Evolutionary conservation across 2,329 filamentous ascomycete genomes (phyloP), one percentile per base, ranked within the genome.

Genomic region (Thelonectria rubi): DNA sequence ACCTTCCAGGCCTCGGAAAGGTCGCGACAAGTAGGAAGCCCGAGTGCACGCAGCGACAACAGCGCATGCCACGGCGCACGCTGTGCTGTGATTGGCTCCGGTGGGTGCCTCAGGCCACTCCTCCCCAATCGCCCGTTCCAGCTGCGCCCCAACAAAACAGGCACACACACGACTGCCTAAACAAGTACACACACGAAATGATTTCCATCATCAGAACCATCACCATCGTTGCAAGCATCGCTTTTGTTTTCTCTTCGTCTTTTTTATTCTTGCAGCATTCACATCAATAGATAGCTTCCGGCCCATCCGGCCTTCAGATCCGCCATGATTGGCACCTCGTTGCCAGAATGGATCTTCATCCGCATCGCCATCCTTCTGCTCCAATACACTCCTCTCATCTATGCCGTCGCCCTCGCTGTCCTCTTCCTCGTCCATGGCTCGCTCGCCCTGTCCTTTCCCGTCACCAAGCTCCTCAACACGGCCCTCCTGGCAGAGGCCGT

Each of bases 311-410:
- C 21, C n/a, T 42, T 5, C 6, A 17, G 43, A 26, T n/a, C 18
- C 50, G 30, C 58, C 57, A 80, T 80, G 78, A 73, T 80, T 55
- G 74, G 74, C 60, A 76, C 75, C 39, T 77, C 77, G 1, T 65
- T 72, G 18, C 54, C 56, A 50, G 80, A 80, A 70, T 79, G 78
- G 68, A 59, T 81, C 45, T 72, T 82, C 66, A 82, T 85, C 71
- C 81, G 80, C 63, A 59, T 76, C 56, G 76, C 69, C 70, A 80
- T 85, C 64, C 61, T 79, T 34, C 59, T 78, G 39, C 76, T 84
- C 26, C 80, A 78, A 48, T 80, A 81, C 72, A 78, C 78, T 21
- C 77, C 80, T 11, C 73, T 78, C 46, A 63, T 82, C 20, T 80
- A 79, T 64, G 66, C 76, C 20, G 48, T 69, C 21, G 55, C 63